Conservation (phyloP, 2,329 filamentous ascomycete species). For the Penicillium hordei region DNA sequence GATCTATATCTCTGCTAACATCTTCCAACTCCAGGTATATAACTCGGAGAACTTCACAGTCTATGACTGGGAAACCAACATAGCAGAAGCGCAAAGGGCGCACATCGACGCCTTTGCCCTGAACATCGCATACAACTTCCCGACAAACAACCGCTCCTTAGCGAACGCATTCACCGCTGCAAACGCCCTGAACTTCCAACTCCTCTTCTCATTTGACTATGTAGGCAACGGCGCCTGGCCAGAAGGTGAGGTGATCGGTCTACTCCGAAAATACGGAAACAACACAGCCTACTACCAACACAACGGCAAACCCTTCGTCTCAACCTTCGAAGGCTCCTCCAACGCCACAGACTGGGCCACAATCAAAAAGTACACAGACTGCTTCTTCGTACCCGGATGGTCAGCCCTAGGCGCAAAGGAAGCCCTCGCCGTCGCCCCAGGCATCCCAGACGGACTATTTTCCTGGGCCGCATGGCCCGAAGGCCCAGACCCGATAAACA, state of each 20-base stretch:
- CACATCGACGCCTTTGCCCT: conserved; percentile 46
- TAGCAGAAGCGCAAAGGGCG: conserved; percentile 36
- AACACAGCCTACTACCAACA: conserved; percentile 9
- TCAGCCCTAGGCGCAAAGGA: conserved; percentile 37
- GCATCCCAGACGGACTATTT: conserved; percentile 8
- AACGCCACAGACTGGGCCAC: conserved; percentile 45
- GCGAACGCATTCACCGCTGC: conserved; percentile 7
- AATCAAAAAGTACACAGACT: conserved; percentile 43
- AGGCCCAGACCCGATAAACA: conserved; percentile 4
- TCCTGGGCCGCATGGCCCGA: conserved; percentile 12
- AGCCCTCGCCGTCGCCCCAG: conserved; percentile 21
- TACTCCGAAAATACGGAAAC: conserved; percentile 1
- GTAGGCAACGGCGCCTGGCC: conserved; percentile 10
- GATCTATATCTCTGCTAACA: background rate
- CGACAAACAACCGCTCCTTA: conserved; percentile 7
- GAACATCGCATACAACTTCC: conserved; percentile 34
- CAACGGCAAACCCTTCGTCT: conserved; percentile 18
- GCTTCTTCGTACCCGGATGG: conserved; percentile 51
- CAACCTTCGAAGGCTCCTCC: conserved; percentile 48
- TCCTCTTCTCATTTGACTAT: conserved; percentile 11
- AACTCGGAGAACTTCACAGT: conserved; percentile 27
- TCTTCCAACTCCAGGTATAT: conserved; percentile 33
- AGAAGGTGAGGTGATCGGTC: conserved; percentile 3
- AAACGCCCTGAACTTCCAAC: conserved; percentile 1
- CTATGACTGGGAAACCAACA: conserved; percentile 35